Evolutionary conservation across 371 early-diverging fungal genomes (phyloP).

Genomic region (Zychaea mexicana): DNA sequence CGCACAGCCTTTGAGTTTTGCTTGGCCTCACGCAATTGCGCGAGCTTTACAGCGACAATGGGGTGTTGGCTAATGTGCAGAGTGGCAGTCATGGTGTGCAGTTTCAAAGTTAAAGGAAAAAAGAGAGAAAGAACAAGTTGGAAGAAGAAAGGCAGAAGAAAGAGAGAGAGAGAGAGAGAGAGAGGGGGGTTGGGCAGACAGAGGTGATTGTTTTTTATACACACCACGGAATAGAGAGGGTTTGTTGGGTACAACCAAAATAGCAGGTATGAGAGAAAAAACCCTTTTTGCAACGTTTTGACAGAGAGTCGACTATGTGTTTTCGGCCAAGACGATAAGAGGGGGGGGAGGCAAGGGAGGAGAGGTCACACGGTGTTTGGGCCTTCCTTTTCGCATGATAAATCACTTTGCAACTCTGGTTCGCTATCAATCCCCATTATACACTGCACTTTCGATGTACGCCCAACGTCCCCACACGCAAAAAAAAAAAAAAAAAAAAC

Average conservation of each 20-base stretch:
- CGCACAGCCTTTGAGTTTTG: slow-evolving; percentile 66
- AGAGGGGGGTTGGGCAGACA: background rate
- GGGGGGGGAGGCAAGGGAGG: too few relatives aligned
- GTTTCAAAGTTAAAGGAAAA: background rate
- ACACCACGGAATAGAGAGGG: background rate
- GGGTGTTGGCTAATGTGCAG: slow-evolving; percentile 65
- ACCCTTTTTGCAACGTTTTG: too few relatives aligned
- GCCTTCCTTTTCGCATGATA: background rate
- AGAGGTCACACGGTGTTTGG: background rate
- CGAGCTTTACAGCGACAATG: slow-evolving; percentile 69
- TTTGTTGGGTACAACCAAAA: slow-evolving; percentile 4
- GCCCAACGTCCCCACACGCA: background rate
- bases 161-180: slow-evolving; percentile 13
- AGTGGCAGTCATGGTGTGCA: slow-evolving; percentile 7
- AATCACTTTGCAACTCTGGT: background rate
- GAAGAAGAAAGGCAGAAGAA: slow-evolving; percentile 19
- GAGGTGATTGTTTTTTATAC: background rate
- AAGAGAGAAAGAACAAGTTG: slow-evolving; percentile 24
- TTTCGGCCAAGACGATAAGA: background rate
- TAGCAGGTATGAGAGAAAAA: background rate
- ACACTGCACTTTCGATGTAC: background rate
- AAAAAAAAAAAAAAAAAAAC: background rate
- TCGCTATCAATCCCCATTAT: background rate
- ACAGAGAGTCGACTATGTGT: background rate
- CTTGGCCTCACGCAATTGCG: slow-evolving; percentile 64